These are phyloP conservation scores for Zea mays DNA, from an alignment of 176 grass and related monocot species.

Conservation along the genomic window DNA sequence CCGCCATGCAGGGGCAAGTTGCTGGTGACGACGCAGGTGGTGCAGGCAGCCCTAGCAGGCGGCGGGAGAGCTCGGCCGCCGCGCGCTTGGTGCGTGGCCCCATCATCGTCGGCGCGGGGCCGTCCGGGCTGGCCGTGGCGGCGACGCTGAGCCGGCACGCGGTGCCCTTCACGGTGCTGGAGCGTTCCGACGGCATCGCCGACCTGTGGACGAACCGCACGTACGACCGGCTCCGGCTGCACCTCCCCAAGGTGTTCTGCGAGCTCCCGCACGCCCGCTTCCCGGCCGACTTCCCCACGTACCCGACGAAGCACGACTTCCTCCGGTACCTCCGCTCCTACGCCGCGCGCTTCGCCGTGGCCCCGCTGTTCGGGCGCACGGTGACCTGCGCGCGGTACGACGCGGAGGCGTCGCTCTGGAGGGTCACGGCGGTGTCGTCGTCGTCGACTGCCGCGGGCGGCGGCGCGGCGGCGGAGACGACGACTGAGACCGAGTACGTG, in stretches of 20 bases:
- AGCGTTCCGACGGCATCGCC: slow-evolving; percentile 75
- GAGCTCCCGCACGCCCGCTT: slow-evolving; percentile 79
- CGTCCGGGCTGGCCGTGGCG: slow-evolving; percentile 82
- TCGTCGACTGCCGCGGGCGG: background rate
- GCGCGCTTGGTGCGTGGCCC: slow-evolving; percentile 52
- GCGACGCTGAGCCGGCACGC: slow-evolving; percentile 62
- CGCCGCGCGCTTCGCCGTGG: slow-evolving; percentile 58
- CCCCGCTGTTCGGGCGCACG: slow-evolving; percentile 59
- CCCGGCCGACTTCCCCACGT: slow-evolving; percentile 67
- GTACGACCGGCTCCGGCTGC: slow-evolving; percentile 84
- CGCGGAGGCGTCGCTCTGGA: slow-evolving; percentile 45
- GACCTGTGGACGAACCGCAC: slow-evolving; percentile 84
- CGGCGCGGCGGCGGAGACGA: background rate
- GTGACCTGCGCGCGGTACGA: slow-evolving; percentile 63
- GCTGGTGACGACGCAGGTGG: background rate
- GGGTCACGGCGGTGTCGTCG: slow-evolving; percentile 37
- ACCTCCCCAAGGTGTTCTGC: slow-evolving; percentile 86
- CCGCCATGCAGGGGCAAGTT: slow-evolving; percentile 37
- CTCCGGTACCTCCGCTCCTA: slow-evolving; percentile 81
- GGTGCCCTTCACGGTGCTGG: slow-evolving; percentile 68
- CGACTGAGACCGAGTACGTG: slow-evolving; percentile 42
- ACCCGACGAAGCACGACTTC: slow-evolving; percentile 78
- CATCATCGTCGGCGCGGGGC: slow-evolving; percentile 90
- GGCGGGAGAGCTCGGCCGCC: background rate
- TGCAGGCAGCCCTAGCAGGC: background rate